Base-by-base conservation (phyloP, 768 basidiomycete species). In the Mycena floridula region DNA sequence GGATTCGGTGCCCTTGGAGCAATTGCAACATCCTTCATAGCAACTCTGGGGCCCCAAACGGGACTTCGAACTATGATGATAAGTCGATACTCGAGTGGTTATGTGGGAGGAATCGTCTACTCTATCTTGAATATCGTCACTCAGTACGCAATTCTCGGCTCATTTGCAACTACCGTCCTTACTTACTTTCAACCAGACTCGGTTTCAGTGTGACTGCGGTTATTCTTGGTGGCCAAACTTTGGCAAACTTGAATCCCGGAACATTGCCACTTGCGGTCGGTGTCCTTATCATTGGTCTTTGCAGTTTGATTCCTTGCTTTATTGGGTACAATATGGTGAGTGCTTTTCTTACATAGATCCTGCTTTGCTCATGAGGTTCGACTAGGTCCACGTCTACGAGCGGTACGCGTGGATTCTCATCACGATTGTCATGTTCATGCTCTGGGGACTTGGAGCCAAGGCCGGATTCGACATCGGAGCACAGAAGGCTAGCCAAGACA, bases 61-160 rank as follows among this genome's bases (percentile, higher is more conserved):
- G 77, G 77, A 9, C 58, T 79, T 20, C 64, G 77, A 5, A 77
- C 75, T 0, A 79, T 79, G 74, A 60, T 77, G 35, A 74, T 74
- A 40, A 58, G 67, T 3, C 64, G 76, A 2, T 77, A 65, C 47
- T 70, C 67, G 48, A 68, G 67, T 2, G 77, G 76, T 2, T 77
- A 72, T 47, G 44, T 71, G 8, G 76, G 76, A 12, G 67, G 73
- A 4, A 63, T 63, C 4, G 65, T 77, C 41, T 76, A 72, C 50
- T 72, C 75, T 4, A 50, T 79, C 41, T 56, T 80, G 5, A 79
- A 79, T 52, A 74, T 77, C 50, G 54, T 80, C 16, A 74, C 74
- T 2, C 72, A 73, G 62, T 69, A 42, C 13, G 55, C 51, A 20
- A 45, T 23, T 5, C 3, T 24, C 11, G 21, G 36, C 5, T 35